Evolutionary conservation across 2,329 filamentous ascomycete species (phyloP).

Genomic region (Cladosporium sphaerospermum): DNA sequence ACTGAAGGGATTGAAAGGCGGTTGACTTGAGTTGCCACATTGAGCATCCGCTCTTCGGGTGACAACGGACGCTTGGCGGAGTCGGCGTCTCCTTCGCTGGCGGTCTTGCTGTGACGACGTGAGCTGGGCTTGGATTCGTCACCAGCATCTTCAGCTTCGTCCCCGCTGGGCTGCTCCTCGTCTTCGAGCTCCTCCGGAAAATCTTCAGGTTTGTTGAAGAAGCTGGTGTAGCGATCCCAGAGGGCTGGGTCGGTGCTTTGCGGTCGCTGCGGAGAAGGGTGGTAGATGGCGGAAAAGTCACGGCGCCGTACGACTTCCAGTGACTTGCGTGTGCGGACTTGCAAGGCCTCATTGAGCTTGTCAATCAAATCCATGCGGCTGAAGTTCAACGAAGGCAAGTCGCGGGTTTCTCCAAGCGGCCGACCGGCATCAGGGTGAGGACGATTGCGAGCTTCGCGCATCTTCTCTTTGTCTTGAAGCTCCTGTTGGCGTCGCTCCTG

Average conservation of each 20-base stretch:
- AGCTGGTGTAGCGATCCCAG: conserved; percentile 40
- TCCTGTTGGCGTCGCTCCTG: conserved; percentile 29
- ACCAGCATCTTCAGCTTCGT: conserved; percentile 15
- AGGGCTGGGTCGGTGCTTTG: conserved; percentile 32
- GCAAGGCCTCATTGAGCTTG: conserved; percentile 37
- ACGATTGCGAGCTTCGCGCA: conserved; percentile 19
- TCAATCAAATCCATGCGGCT: conserved; percentile 42
- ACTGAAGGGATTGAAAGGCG: conserved; percentile 42
- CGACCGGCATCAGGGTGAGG: conserved; percentile 25
- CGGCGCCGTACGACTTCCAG: conserved; percentile 30
- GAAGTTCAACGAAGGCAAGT: conserved; percentile 44
- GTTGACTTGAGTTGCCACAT: conserved; percentile 38
- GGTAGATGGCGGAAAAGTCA: conserved; percentile 28
- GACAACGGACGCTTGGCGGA: conserved; percentile 30
- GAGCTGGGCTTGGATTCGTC: conserved; percentile 16
- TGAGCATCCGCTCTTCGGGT: conserved; percentile 34
- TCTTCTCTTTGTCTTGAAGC: conserved; percentile 25
- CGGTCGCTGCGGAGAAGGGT: conserved; percentile 32
- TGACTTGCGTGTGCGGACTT: conserved; percentile 32
- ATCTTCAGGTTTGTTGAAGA: conserved; percentile 40
- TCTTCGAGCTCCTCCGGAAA: conserved; percentile 23
- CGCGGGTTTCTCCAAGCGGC: conserved; percentile 32
- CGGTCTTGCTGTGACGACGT: conserved; percentile 12
- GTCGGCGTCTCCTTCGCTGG: conserved; percentile 4
- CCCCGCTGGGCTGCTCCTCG: conserved; percentile 14